Base-by-base conservation (phyloP, 2,329 filamentous ascomycete species). In the Fusarium sp. region DNA sequence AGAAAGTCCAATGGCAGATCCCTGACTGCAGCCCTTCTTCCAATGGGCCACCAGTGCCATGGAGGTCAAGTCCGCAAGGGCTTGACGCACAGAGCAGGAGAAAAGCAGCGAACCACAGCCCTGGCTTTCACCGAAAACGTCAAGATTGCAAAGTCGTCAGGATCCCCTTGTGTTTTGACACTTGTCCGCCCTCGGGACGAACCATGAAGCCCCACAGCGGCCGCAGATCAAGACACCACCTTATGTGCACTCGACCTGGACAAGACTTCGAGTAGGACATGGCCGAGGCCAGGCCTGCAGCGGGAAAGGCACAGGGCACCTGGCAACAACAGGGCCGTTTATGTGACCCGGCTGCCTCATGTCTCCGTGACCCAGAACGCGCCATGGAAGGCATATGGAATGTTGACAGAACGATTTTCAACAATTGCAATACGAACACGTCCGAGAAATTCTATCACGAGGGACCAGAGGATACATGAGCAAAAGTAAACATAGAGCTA, bases 141-240 rank as follows among this genome's bases (percentile, higher is more conserved):
- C 59, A 63, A 68, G 65, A 68, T 63, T 68, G 65, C 67, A 67
- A 37, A 74, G 75, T 73, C 68, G 74, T 74, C 65, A 70, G 73
- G 67, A 71, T 74, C 57, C 70, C 71, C 74, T 75, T 71, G 73
- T 70, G 70, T 71, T 64, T 67, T 78, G 76, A 79, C 77, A 78
- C 72, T 78, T 79, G 76, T 78, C 75, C 70, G 70, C 67, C 73
- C 62, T 75, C 72, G 75, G 76, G 74, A 79, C 75, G 76, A 80
- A 79, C 76, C 73, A 79, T 74, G 65, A 74, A 51, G 77, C 73
- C 77, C 79, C 78, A 79, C 79, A 75, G 63, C 72, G 79, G 78
- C 78, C 78, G 79, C 79, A 79, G 74, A 77, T 77, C 75, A 71
- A 76, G 75, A 68, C 76, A 73, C 77, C 75, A 70, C 67, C 67